Percentiles rank a stretch among this genome's conserved stretches.
Conservation (phyloP, 179 eudicot genomes). For the Actinidia polygama region DNA sequence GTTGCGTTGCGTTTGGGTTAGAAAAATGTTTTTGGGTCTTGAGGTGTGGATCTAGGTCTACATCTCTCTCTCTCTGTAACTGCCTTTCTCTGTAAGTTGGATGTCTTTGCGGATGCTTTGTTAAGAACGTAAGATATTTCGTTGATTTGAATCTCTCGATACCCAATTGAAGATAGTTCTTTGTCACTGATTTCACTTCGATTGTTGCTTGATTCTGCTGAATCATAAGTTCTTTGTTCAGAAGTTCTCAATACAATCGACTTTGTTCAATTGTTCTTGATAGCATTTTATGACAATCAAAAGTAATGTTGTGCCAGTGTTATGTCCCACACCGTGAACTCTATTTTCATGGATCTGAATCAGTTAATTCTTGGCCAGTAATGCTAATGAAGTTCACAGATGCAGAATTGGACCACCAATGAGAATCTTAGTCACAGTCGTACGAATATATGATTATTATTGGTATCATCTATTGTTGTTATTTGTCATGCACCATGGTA, state of each 20-base stretch:
- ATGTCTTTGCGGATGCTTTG: no score
- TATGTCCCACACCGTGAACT: background rate
- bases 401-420: background rate
- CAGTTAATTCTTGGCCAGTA: background rate
- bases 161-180: background rate
- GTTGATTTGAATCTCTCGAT: background rate
- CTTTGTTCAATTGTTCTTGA: conserved; percentile 12
- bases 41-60: no score
- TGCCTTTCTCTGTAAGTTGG: no score
- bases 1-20: no score
- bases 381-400: background rate
- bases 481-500: background rate
- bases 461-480: background rate
- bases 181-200: background rate
- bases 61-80: no score
- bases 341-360: background rate
- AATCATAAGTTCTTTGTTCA: background rate
- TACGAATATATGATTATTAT: background rate
- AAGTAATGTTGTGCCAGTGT: background rate
- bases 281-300: background rate
- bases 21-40: no score
- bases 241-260: background rate
- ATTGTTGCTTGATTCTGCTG: conserved; percentile 2
- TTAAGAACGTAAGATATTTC: background rate
- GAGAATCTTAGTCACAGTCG: background rate